phyloP scores from a whole-genome alignment of 192 early-diverging fungal genomes.

The Haplosporangium gracile region DNA sequence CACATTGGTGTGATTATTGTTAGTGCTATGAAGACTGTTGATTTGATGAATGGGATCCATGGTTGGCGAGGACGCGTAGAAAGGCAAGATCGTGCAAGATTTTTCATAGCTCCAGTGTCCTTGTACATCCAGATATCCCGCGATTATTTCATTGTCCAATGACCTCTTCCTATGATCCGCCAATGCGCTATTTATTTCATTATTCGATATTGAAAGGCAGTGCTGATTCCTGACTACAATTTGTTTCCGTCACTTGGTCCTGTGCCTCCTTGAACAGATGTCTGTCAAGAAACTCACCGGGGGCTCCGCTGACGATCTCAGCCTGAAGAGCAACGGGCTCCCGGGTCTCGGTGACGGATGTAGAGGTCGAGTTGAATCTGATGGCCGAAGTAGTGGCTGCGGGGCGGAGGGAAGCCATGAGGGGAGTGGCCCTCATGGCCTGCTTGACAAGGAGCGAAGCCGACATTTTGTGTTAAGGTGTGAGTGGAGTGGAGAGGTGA shows the following conservation, averaged over 20 bases:
- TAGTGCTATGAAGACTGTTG: not conserved
- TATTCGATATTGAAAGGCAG: too few species aligned
- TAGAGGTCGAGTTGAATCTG: slow-evolving; percentile 36
- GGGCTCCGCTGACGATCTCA: slow-evolving; percentile 56
- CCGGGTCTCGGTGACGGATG: slow-evolving; percentile 40
- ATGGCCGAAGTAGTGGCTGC: slow-evolving; percentile 1
- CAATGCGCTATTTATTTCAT: too few species aligned
- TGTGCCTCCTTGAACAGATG: not conserved
- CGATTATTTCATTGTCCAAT: too few species aligned
- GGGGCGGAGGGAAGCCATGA: slow-evolving; percentile 19
- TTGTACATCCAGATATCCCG: too few species aligned
- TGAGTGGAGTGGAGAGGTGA: slow-evolving; percentile 18
- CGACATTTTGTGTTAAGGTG: slow-evolving; percentile 22
- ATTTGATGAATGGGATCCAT: too few species aligned
- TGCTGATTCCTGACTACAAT: not conserved
- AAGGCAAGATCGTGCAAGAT: too few species aligned
- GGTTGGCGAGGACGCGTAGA: too few species aligned
- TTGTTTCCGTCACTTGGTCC: not conserved
- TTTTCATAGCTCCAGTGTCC: too few species aligned
- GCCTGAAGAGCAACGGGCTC: slow-evolving; percentile 46
- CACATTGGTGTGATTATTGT: not conserved
- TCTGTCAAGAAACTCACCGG: slow-evolving; percentile 35
- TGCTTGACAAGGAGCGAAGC: slow-evolving; percentile 35
- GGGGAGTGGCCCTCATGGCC: slow-evolving; percentile 27
- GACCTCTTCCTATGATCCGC: too few species aligned